Evolutionary conservation across 2,329 filamentous ascomycete genomes (phyloP).

Genomic region (Apiospora sp.): DNA sequence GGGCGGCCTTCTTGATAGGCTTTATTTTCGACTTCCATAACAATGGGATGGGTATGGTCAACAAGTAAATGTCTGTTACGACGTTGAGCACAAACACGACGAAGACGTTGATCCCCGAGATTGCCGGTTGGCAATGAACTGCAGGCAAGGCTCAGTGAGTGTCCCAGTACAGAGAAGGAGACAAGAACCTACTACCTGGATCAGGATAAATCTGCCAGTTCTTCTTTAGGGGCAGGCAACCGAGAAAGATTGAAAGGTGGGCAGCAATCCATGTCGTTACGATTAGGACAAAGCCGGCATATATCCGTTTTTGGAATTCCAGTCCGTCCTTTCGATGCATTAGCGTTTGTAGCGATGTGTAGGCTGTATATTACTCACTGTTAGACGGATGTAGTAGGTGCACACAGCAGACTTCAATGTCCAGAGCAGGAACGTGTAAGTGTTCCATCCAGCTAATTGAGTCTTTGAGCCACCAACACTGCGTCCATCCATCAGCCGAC

Average conservation of each 20-base stretch:
- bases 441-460: constrained; percentile 60
- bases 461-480: constrained; percentile 60
- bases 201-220: constrained; percentile 64
- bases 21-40: constrained; percentile 48
- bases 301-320: constrained; percentile 35
- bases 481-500: neutral
- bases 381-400: constrained; percentile 35
- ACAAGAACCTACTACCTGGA: constrained; percentile 51
- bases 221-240: constrained; percentile 51
- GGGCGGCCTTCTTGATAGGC: constrained; percentile 46
- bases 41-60: constrained; percentile 65
- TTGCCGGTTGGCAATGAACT: constrained; percentile 52
- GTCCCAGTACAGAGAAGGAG: neutral
- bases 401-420: constrained; percentile 62
- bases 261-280: constrained; percentile 54
- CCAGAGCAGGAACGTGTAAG: constrained; percentile 61
- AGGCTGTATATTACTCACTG: constrained; percentile 36
- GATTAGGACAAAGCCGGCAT: constrained; percentile 55
- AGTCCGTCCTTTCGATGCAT: neutral
- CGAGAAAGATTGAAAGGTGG: constrained; percentile 54
- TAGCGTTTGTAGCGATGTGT: neutral
- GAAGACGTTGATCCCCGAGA: constrained; percentile 56
- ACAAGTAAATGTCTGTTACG: constrained; percentile 65
- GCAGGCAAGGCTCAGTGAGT: neutral
- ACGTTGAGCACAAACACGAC: constrained; percentile 60